phyloP scores from a whole-genome alignment of 2,329 filamentous ascomycete genomes.

The Phialocephala sp. region DNA sequence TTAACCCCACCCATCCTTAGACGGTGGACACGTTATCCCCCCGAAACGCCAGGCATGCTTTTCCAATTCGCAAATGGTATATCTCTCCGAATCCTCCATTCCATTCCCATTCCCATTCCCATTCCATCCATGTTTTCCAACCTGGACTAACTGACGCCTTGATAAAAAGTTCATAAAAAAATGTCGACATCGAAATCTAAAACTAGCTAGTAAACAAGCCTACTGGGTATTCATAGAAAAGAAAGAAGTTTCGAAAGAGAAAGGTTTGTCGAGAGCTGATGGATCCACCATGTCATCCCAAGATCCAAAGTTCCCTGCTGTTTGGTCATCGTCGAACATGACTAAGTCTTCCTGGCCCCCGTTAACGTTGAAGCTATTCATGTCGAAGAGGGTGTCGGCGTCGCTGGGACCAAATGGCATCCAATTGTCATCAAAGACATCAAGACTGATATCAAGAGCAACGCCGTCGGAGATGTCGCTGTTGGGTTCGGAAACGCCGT shows the following conservation, averaged over 20 bases:
- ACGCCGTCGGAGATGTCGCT: conserved; percentile 65
- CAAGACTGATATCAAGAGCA: conserved; percentile 57
- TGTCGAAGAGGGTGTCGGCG: conserved; percentile 50
- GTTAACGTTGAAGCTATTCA: conserved; percentile 47
- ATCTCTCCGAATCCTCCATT: conserved; percentile 2
- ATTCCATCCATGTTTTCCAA: neutral
- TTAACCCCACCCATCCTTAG: neutral
- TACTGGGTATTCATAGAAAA: conserved; percentile 49
- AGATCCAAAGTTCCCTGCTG: conserved; percentile 37
- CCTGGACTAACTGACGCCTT: neutral
- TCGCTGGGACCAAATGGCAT: conserved; percentile 50
- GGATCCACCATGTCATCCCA: conserved; percentile 56
- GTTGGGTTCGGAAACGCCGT: conserved; percentile 63
- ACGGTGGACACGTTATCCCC: neutral
- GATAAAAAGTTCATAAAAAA: conserved; percentile 23
- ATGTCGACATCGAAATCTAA: conserved; percentile 17
- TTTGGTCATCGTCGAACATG: conserved; percentile 39
- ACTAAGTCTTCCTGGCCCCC: conserved; percentile 34
- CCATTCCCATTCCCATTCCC: neutral
- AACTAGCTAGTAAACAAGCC: conserved; percentile 18
- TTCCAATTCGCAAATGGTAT: conserved; percentile 11
- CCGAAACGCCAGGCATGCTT: conserved; percentile 10
- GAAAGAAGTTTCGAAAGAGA: conserved; percentile 55
- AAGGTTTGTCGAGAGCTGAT: conserved; percentile 58
- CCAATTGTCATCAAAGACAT: conserved; percentile 49